These are phyloP conservation scores for Crithidia sp. DNA, from an alignment of 208 protist genomes.

Conservation along the genomic window DNA sequence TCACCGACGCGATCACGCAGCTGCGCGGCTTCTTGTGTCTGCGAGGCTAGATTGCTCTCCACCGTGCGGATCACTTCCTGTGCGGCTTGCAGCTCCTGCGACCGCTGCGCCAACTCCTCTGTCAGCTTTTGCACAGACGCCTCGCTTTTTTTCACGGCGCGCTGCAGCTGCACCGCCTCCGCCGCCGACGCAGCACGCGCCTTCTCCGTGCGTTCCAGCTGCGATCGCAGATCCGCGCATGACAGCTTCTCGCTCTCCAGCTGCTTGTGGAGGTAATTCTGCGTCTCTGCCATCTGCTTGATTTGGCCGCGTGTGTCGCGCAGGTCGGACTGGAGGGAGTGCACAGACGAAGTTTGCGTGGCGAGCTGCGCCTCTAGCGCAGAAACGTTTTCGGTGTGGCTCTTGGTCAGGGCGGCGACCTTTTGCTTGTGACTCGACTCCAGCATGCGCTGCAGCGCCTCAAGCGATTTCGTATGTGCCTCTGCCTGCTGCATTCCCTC, in stretches of 20 bases:
- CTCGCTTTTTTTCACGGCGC: not conserved
- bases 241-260: constrained; percentile 13
- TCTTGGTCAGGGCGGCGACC: constrained; percentile 8
- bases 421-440: constrained; percentile 20
- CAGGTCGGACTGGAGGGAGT: constrained; percentile 10
- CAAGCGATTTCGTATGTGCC: constrained; percentile 13
- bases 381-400: constrained; percentile 17
- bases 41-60: not conserved
- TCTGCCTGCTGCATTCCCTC: constrained; percentile 4
- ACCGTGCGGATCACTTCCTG: not conserved
- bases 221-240: not conserved
- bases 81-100: constrained; percentile 1
- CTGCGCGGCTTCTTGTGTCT: not conserved
- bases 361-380: constrained; percentile 17
- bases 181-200: not conserved
- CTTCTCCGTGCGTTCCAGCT: not conserved
- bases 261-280: constrained; percentile 16
- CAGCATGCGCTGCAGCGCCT: constrained; percentile 7
- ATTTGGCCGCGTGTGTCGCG: constrained; percentile 5
- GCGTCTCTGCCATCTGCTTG: constrained; percentile 19
- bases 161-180: constrained; percentile 5
- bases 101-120: not conserved
- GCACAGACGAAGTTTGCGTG: not conserved
- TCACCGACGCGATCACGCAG: not conserved
- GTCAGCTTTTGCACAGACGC: not conserved